These are phyloP conservation scores for Termitomyces sp. DNA, from an alignment of 768 basidiomycete species.

Conservation along the genomic window DNA sequence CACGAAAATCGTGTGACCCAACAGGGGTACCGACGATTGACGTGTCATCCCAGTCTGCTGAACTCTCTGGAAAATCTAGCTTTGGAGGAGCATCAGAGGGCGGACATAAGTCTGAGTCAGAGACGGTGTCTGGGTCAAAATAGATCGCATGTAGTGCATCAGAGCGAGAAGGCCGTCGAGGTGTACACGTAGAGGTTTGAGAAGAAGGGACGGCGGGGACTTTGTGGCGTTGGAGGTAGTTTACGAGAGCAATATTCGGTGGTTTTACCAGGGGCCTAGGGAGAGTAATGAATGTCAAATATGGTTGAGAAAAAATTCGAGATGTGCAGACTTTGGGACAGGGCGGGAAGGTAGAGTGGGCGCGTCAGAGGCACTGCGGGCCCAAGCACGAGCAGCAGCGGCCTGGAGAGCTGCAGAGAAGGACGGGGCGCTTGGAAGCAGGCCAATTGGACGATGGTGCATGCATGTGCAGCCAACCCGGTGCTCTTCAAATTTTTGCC, in stretches of 20 bases:
- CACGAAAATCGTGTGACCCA: background rate
- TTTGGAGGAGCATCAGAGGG: slow-evolving; percentile 12
- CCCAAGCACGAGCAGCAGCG: slow-evolving; percentile 48
- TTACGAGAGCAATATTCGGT: background rate
- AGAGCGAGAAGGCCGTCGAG: background rate
- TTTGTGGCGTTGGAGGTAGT: background rate
- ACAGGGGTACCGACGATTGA: slow-evolving; percentile 9
- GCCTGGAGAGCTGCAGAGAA: slow-evolving; percentile 38
- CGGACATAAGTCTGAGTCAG: slow-evolving; percentile 18
- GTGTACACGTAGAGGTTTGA: background rate
- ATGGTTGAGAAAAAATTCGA: background rate
- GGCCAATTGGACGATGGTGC: slow-evolving; percentile 38
- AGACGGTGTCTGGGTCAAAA: slow-evolving; percentile 18
- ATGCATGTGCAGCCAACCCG: slow-evolving; percentile 34
- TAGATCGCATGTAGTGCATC: slow-evolving; percentile 1
- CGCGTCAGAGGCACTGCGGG: slow-evolving; percentile 18
- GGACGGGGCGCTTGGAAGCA: slow-evolving; percentile 7
- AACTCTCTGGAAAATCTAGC: background rate
- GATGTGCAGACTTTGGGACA: background rate
- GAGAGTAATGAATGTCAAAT: background rate
- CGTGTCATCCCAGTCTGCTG: slow-evolving; percentile 8
- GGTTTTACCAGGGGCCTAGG: slow-evolving; percentile 1
- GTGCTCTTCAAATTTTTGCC: slow-evolving; percentile 11
- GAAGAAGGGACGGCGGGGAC: background rate
- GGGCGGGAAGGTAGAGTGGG: background rate